phyloP scores from a whole-genome alignment of 345 rosid species.

The Sapria himalayana region DNA sequence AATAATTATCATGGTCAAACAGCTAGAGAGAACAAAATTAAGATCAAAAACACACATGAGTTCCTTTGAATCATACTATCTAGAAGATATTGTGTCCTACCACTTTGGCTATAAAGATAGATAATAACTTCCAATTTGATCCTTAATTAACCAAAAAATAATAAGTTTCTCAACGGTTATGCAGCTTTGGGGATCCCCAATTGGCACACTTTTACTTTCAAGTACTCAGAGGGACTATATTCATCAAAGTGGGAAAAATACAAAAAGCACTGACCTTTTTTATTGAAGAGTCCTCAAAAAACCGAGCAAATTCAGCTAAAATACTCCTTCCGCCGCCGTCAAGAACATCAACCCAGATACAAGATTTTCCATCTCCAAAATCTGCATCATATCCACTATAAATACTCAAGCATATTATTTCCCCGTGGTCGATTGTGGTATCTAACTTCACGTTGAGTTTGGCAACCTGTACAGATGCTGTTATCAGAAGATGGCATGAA shows the following conservation, averaged over 20 bases:
- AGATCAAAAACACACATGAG: too few species aligned
- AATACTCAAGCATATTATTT: conserved; percentile 74
- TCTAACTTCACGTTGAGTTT: conserved; percentile 66
- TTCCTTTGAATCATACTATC: too few species aligned
- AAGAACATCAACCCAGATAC: conserved; percentile 90
- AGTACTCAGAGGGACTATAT: too few species aligned
- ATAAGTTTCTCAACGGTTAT: too few species aligned
- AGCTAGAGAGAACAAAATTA: too few species aligned
- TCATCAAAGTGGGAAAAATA: conserved; percentile 1
- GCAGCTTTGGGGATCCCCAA: too few species aligned
- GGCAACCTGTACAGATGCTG: conserved; percentile 39
- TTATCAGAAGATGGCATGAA: conserved; percentile 9
- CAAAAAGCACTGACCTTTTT: conserved; percentile 29
- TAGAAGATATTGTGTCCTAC: too few species aligned
- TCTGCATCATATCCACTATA: conserved; percentile 62
- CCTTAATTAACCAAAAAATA: too few species aligned
- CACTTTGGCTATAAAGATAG: too few species aligned
- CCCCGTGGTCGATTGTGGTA: conserved; percentile 84
- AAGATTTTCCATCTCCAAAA: conserved; percentile 71
- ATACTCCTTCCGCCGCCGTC: conserved; percentile 58
- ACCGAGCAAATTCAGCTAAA: conserved; percentile 43
- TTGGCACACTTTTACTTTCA: too few species aligned
- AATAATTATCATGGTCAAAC: too few species aligned
- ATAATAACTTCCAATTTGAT: too few species aligned
- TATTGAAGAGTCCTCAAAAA: conserved; percentile 46